Evolutionary conservation across 768 basidiomycete species (phyloP).

Genomic region (Neoboletus brunneissimus): DNA sequence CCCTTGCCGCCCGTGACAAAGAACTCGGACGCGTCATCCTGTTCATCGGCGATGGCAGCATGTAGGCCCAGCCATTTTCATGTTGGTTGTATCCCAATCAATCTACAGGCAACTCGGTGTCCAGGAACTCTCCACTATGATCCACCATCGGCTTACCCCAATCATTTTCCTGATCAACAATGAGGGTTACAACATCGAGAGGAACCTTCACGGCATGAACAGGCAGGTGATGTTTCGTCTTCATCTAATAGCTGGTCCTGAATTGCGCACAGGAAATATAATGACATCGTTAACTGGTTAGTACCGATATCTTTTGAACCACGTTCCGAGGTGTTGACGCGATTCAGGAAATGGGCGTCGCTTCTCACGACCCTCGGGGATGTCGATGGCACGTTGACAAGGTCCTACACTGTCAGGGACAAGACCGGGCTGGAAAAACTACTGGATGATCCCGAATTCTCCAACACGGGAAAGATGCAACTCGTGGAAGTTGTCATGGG

Average conservation of each 20-base stretch:
- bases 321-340: not conserved
- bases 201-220: constrained; percentile 63
- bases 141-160: constrained; percentile 66
- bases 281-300: constrained; percentile 77
- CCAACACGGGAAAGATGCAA: constrained; percentile 62
- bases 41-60: constrained; percentile 82
- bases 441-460: constrained; percentile 62
- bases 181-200: constrained; percentile 85
- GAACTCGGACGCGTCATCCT: constrained; percentile 67
- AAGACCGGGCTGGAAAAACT: constrained; percentile 67
- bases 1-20: constrained; percentile 70
- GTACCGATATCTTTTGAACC: constrained; percentile 4
- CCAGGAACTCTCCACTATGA: constrained; percentile 85
- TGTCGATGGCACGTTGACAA: constrained; percentile 42
- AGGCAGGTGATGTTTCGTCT: constrained; percentile 33
- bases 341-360: constrained; percentile 56
- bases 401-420: constrained; percentile 64
- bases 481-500: constrained; percentile 81
- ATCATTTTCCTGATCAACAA: constrained; percentile 85
- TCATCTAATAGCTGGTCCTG: not conserved
- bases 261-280: constrained; percentile 59
- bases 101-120: constrained; percentile 65
- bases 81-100: constrained; percentile 3
- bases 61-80: constrained; percentile 43
- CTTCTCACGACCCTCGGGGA: constrained; percentile 62